These are phyloP conservation scores for Kluyveromyces nonfermentans DNA, from an alignment of 805 yeast species.

Conservation along the genomic window DNA sequence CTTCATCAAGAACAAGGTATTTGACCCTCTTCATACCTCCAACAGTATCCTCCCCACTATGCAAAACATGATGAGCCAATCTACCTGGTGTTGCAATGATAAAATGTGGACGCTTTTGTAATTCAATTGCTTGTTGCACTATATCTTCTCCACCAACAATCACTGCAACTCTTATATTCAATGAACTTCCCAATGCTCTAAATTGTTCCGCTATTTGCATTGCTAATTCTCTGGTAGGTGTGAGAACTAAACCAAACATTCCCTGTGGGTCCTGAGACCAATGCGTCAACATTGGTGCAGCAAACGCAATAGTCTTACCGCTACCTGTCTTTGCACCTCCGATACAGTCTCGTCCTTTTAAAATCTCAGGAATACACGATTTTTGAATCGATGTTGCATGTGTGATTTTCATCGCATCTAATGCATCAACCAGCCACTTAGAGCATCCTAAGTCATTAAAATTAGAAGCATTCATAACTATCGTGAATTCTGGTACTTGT, in stretches of 20 bases:
- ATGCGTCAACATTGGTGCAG: conserved; percentile 88
- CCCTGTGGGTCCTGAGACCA: conserved; percentile 97
- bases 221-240: conserved; percentile 93
- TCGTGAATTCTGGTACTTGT: neutral
- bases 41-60: conserved; percentile 82
- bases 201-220: conserved; percentile 96
- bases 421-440: conserved; percentile 77
- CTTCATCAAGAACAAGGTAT: conserved; percentile 88
- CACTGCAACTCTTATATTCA: conserved; percentile 75
- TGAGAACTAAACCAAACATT: conserved; percentile 76
- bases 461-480: neutral
- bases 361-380: conserved; percentile 80
- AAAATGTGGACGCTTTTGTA: conserved; percentile 82
- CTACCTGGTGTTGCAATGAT: conserved; percentile 97
- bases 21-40: conserved; percentile 69
- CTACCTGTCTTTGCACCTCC: conserved; percentile 99
- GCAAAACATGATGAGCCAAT: conserved; percentile 80
- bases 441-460: conserved; percentile 68
- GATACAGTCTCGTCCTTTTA: conserved; percentile 75
- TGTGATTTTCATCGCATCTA: conserved; percentile 70
- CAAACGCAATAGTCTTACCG: conserved; percentile 96
- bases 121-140: conserved; percentile 73
- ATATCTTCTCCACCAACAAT: conserved; percentile 95
- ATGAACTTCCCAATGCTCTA: conserved; percentile 80
- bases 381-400: conserved; percentile 81